A percentile compares a stretch with the other conserved stretches of the same genome.
Conservation (phyloP, 163 green algal species). For the Volvox carteri region DNA sequence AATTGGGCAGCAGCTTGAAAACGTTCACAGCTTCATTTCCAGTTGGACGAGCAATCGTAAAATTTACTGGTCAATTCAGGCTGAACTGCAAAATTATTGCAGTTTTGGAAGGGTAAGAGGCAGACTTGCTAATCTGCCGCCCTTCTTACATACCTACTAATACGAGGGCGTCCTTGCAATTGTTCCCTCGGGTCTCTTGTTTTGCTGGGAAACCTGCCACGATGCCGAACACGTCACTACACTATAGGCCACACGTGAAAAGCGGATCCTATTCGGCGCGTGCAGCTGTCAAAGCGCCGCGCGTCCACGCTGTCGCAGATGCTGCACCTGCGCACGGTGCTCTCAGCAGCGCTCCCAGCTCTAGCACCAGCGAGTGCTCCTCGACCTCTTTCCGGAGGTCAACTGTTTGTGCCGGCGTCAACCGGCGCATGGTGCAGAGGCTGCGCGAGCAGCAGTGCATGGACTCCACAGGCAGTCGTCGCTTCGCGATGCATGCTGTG, state of each 20-base stretch:
- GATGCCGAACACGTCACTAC: conserved; percentile 18
- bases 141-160: neutral
- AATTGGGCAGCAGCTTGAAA: neutral
- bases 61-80: neutral
- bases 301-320: conserved; percentile 28
- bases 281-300: neutral
- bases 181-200: neutral
- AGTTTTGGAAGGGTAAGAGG: neutral
- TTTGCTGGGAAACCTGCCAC: neutral
- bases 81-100: neutral
- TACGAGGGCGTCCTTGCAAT: neutral
- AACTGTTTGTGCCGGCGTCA: conserved; percentile 35
- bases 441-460: conserved; percentile 30
- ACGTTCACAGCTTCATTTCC: neutral
- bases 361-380: conserved; percentile 31
- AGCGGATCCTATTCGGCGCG: conserved; percentile 28
- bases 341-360: conserved; percentile 26
- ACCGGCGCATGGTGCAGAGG: conserved; percentile 51
- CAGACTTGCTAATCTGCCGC: neutral
- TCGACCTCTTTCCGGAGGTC: neutral
- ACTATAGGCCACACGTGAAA: neutral
- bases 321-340: neutral
- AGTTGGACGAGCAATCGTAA: conserved; percentile 5
- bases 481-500: conserved; percentile 16
- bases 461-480: neutral